Evolutionary conservation across 495 filamentous ascomycete genomes (phyloP).

Genomic region (Trichoderma parareesei): DNA sequence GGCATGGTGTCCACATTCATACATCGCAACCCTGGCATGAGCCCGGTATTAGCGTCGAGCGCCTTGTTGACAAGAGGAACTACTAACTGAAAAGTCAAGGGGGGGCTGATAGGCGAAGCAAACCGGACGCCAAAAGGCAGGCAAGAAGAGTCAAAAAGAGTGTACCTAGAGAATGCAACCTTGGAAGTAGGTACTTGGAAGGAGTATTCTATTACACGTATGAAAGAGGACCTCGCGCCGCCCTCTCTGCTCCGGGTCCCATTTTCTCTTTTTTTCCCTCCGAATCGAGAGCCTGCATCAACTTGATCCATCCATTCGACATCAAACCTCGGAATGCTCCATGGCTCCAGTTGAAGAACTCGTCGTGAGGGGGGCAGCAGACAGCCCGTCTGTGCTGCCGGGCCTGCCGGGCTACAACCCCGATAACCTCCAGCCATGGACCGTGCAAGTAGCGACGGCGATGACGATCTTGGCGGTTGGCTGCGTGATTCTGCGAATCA

Average conservation of each 20-base stretch:
- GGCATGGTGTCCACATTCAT: background rate
- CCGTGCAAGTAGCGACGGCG: slow-evolving; percentile 24
- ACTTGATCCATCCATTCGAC: background rate
- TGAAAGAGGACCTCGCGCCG: background rate
- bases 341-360: background rate
- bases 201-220: background rate
- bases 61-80: background rate
- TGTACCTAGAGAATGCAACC: background rate
- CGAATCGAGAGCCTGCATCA: too few species aligned
- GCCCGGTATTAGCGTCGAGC: background rate
- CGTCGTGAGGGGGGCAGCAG: background rate
- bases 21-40: background rate
- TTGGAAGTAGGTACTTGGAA: too few species aligned
- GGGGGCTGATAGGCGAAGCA: background rate
- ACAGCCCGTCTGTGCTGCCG: slow-evolving; percentile 3
- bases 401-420: slow-evolving; percentile 13
- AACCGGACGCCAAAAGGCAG: background rate
- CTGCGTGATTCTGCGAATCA: slow-evolving; percentile 26
- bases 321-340: background rate
- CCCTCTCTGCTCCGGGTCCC: too few species aligned
- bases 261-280: too few species aligned
- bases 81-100: background rate
- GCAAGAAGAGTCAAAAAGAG: background rate
- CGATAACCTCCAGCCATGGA: slow-evolving; percentile 30
- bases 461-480: slow-evolving; percentile 13